Base-by-base conservation (phyloP, 2,329 filamentous ascomycete species). In the Aspergillus eucalypticola region DNA sequence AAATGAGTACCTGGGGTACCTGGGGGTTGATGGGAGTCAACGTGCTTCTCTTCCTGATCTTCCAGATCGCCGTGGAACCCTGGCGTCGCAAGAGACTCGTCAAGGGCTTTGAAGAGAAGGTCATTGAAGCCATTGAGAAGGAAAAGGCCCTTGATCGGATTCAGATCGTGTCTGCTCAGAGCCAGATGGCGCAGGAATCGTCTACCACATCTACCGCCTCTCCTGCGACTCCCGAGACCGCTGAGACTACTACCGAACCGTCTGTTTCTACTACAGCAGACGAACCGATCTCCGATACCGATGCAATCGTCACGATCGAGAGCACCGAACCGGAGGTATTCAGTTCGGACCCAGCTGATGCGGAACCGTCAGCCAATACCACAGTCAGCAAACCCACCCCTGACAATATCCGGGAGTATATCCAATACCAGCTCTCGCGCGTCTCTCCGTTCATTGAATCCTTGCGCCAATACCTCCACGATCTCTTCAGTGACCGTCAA, bases 1-100 rank as follows among this genome's bases (percentile, higher is more conserved):
- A 95, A 66, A 96, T 96, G 83, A 95, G 90, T 74, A 99, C 95
- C 0, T 99, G 95, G 95, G 94, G 96, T 38, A 99, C 95, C 0
- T 98, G 96, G 88, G 95, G 94, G 0, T 80, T 99, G 63, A 99
- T 99, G 95, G 94, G 94, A 23, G 86, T 98, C 71, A 99, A 99
- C 73, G 90, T 98, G 32, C 75, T 98, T 62, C 79, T 99, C 50
- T 91, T 99, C 72, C 78, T 99, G 56, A 83, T 93, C 17, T 88
- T 96, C 68, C 89, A 97, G 77, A 88, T 96, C 67, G 87, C 95
- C 19, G 89, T 96, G 62, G 94, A 99, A 82, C 95, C 95, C 3
- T 98, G 94, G 92, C 87, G 92, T 67, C 83, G 95, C 68, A 83
- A 82, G 71, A 83, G 92, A 69, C 84, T 99, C 63, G 91, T 98